Conservation (phyloP, 2,329 filamentous ascomycete species). For the Aureobasidium namibiae region DNA sequence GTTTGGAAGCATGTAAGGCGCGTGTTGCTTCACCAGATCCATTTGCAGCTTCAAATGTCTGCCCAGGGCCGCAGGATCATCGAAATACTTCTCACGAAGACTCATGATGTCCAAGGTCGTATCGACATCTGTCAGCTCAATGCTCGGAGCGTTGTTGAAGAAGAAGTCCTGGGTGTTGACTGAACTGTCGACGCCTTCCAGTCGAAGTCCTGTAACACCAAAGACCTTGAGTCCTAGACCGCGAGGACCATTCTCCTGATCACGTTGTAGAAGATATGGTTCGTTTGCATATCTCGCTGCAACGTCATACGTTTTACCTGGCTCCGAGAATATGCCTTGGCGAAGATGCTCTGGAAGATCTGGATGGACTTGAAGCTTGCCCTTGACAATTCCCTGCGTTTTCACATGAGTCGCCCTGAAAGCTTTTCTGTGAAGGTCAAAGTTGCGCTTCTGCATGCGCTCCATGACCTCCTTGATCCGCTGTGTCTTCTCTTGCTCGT, state of each 20-base stretch:
- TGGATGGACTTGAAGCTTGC: constrained; percentile 17
- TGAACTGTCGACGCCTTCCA: constrained; percentile 15
- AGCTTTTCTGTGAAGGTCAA: constrained; percentile 17
- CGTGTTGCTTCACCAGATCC: constrained; percentile 24
- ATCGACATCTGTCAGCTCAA: constrained; percentile 26
- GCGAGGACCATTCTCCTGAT: constrained; percentile 18
- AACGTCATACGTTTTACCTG: constrained; percentile 16
- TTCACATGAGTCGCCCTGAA: constrained; percentile 19
- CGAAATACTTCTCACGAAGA: constrained; percentile 24
- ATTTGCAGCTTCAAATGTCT: constrained; percentile 23
- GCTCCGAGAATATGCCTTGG: constrained; percentile 16
- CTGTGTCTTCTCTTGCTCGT: constrained; percentile 16
- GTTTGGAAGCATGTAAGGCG: constrained; percentile 25
- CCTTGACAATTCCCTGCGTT: constrained; percentile 19
- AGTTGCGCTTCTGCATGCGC: constrained; percentile 18
- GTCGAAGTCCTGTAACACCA: constrained; percentile 12
- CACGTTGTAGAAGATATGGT: constrained; percentile 19
- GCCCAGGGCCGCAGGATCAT: constrained; percentile 18
- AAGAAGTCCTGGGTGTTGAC: constrained; percentile 24
- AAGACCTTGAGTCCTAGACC: constrained; percentile 20
- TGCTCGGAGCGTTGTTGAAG: constrained; percentile 27
- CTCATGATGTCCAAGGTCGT: constrained; percentile 27
- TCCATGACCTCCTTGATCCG: constrained; percentile 15
- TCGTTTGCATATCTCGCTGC: constrained; percentile 20
- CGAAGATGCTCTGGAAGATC: constrained; percentile 19